A percentile compares a stretch with the other conserved stretches of the same genome.
Evolutionary conservation across 805 yeast genomes (phyloP).

Genomic region (Wickerhamomyces pijperi): DNA sequence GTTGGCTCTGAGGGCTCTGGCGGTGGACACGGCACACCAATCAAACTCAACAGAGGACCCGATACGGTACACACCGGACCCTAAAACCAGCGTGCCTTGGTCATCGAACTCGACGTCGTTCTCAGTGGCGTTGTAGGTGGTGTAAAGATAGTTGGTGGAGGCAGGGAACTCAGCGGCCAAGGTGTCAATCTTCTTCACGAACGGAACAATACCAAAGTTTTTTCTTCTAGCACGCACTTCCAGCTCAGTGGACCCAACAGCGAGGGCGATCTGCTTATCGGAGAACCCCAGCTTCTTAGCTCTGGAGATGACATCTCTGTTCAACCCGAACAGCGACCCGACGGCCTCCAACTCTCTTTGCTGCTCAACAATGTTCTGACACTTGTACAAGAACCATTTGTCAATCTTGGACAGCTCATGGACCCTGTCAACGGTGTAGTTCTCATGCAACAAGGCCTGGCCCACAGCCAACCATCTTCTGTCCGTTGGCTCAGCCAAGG

Average conservation of each 20-base stretch:
- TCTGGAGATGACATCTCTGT: conserved; percentile 56
- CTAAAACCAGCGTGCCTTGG: conserved; percentile 86
- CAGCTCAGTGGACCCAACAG: conserved; percentile 62
- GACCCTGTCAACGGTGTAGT: conserved; percentile 82
- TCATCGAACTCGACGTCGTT: conserved; percentile 82
- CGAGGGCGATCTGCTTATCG: conserved; percentile 82
- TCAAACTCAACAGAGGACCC: conserved; percentile 98
- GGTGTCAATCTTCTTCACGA: conserved; percentile 94
- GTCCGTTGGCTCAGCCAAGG: conserved; percentile 80
- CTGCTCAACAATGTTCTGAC: conserved; percentile 86
- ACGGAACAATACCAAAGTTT: conserved; percentile 71
- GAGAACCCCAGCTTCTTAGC: conserved; percentile 94
- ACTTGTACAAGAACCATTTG: conserved; percentile 89
- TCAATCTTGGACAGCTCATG: conserved; percentile 90
- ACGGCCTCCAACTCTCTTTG: conserved; percentile 67
- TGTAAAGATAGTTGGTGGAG: conserved; percentile 86
- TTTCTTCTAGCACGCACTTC: conserved; percentile 79
- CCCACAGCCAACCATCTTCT: conserved; percentile 98
- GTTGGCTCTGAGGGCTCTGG: conserved; percentile 79
- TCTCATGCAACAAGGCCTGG: conserved; percentile 87
- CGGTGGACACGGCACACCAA: conserved; percentile 98
- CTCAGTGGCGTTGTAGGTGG: conserved; percentile 86
- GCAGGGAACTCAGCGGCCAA: conserved; percentile 99
- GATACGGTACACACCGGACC: conserved; percentile 98
- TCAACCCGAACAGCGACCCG: conserved; percentile 47